phyloP scores from a whole-genome alignment of 495 filamentous ascomycete genomes.

The Trichoderma asperelloides region DNA sequence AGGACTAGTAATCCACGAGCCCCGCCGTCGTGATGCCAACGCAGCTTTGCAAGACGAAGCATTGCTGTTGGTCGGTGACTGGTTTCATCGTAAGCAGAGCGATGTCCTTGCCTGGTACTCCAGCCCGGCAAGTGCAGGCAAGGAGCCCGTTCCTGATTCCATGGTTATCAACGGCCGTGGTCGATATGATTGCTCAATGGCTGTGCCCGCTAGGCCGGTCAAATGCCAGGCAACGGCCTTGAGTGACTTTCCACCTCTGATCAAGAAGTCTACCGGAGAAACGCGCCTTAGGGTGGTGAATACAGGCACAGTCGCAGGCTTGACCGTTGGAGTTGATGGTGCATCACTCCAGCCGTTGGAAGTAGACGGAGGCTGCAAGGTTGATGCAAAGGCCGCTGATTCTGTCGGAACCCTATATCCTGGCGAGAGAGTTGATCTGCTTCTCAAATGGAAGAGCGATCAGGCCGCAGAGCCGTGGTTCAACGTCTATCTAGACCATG shows the following conservation, averaged over 20 bases:
- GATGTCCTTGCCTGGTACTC: conserved; percentile 34
- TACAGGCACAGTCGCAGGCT: conserved; percentile 34
- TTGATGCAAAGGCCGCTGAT: conserved; percentile 18
- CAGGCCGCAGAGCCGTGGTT: neutral
- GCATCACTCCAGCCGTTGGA: conserved; percentile 26
- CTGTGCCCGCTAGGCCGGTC: conserved; percentile 37
- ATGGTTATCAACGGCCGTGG: conserved; percentile 43
- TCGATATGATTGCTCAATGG: conserved; percentile 39
- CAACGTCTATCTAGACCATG: conserved; percentile 34
- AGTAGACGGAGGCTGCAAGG: conserved; percentile 35
- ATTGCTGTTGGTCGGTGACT: conserved; percentile 43
- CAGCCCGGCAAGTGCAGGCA: conserved; percentile 34
- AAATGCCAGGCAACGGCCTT: conserved; percentile 26
- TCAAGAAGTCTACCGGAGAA: neutral
- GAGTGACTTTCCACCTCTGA: neutral
- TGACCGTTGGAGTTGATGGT: conserved; percentile 27
- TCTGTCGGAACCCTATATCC: conserved; percentile 38
- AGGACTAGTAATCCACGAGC: conserved; percentile 1
- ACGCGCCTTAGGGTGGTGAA: conserved; percentile 16
- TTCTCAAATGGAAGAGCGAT: conserved; percentile 19
- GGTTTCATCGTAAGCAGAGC: conserved; percentile 41
- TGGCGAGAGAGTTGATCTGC: conserved; percentile 42
- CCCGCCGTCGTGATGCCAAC: neutral
- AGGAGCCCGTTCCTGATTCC: conserved; percentile 47
- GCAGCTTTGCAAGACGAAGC: neutral